Evolutionary conservation across 805 yeast species (phyloP), one percentile per base, ranked within the genome.

Genomic region (Pichia manshurica): DNA sequence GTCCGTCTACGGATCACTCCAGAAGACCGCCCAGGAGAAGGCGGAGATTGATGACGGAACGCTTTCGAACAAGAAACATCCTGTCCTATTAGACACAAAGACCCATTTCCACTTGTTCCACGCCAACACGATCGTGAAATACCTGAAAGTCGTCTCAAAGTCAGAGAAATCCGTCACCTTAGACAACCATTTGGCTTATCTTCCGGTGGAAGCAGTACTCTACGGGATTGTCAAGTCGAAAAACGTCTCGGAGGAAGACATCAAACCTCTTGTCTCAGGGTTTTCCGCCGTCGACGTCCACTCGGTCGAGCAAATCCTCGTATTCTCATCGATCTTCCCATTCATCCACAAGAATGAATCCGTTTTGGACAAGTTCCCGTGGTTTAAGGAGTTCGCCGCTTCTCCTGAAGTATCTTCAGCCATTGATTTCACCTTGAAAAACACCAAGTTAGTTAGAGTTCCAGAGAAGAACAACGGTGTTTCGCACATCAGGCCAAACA

Each of bases 71-170:
- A 29, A 23, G 12, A 29, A 52, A 46, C 29, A 52, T 58, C 28
- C 44, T 45, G 5, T 51, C 65, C 42, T 55, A 47, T 21, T 45
- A 7, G 66, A 74, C 51, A 47, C 62, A 6, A 70, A 71, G 51
- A 62, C 70, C 34, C 63, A 65, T 6, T 74, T 79, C 45, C 76
- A 74, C 55, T 70, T 84, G 52, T 65, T 71, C 48, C 87, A 84
- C 62, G 71, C 87, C 19, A 82, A 84, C 59, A 81, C 93, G 19
- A 79, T 84, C 45, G 81, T 84, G 52, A 79, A 81, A 62, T 84
- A 79, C 57, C 66, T 81, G 52, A 69, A 78, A 37, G 64, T 63
- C 29, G 29, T 25, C 29, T 25, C 29, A 10, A 25, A 25, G 29
- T 25, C 29, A 10, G 29, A 25, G 10, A 7, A 25, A n/a, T 7